Evolutionary conservation across 495 filamentous ascomycete genomes (phyloP), one percentile per base, ranked within the genome.

Genomic region (Penicillium egyptiacum): DNA sequence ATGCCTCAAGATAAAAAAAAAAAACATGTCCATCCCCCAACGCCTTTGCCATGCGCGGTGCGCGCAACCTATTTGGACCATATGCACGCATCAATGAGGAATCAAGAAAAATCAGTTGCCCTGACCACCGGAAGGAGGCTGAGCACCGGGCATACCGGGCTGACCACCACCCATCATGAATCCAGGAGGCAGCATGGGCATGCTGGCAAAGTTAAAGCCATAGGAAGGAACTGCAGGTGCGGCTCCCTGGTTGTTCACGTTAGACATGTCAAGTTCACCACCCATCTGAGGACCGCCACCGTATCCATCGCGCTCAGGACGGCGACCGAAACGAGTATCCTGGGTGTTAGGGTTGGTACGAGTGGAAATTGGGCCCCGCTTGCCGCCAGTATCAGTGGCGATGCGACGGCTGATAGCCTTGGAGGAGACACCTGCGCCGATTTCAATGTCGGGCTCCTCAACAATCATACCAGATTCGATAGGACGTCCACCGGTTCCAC

Each of bases 391-490:
- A 64, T 91, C 88, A 11, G 87, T 91, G 58, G 85, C 82, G 80
- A 92, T 89, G 19, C 91, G 88, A 55, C 89, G 80, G 66, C 88
- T 91, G 61, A 96, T 94, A 11, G 91, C 91, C 77, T 98, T 98
- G 3, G 92, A 96, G 5, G 92, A 96, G 12, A 98, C 95, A 49
- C 94, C 94, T 41, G 92, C 91, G 42, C 94, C 94, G 57, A 98
- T 98, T 70, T 98, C 94, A 62, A 98, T 98, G 68, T 98, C 94
- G 8, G 94, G 94, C 72, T 98, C 94, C 66, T 98, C 94, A 20
- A 98, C 89, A 14, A 92, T 86, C 72, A 98, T 85, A 19, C 93
- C 93, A 23, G 79, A 76, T 63, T 90, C 88, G 55, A 98, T 89
- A 1, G 83, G 74, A 46, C 83, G 82, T 47, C 92, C 94, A 50